Evolutionary conservation across 345 rosid genomes (phyloP), one percentile per base, ranked within the genome.

Genomic region (Carallia pectinifolia): DNA sequence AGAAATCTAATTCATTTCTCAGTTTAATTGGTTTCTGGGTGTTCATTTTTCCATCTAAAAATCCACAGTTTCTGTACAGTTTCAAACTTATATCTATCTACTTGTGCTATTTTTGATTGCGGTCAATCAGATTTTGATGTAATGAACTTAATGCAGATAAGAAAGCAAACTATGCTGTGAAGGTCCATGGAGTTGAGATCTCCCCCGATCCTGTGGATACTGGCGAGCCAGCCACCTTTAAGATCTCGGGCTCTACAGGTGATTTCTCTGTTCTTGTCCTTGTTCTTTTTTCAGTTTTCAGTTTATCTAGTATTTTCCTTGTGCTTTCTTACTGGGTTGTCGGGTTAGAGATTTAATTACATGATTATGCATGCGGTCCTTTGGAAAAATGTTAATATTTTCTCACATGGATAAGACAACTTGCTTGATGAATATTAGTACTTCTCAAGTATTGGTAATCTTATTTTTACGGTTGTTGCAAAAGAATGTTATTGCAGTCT

Each of bases 81-180:
- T 33, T 33, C 34, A 33, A 33, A 33, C 34, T 33, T 33, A 33
- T 33, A 33, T 33, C 34, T 33, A 33, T 33, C 4, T 33, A 33
- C 34, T 33, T 33, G 34, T 33, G 34, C 34, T 33, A 33, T 37
- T 62, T 19, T 19, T 37, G 16, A 33, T 15, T 15, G 44, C n/a
- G 58, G 3, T 34, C 9, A 10, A 44, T 30, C 19, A 9, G 34
- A 29, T 70, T 23, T 52, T 52, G 6, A 52, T 52, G 31, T 5
- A 30, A 2, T 59, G 61, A 33, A 58, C 23, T 71, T 66, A 10
- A 7, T 73, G 73, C 80, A 89, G 95, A 87, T 72, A 77, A 79
- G 63, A 75, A 63, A 68, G 83, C 63, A 15, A 56, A 81, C 69
- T 38, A 38, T 38, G 8, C 40, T 6, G 40, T 38, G 34, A 33